phyloP scores from a whole-genome alignment of 2,329 filamentous ascomycete genomes.

The Aspergillus pseudoglaucus region DNA sequence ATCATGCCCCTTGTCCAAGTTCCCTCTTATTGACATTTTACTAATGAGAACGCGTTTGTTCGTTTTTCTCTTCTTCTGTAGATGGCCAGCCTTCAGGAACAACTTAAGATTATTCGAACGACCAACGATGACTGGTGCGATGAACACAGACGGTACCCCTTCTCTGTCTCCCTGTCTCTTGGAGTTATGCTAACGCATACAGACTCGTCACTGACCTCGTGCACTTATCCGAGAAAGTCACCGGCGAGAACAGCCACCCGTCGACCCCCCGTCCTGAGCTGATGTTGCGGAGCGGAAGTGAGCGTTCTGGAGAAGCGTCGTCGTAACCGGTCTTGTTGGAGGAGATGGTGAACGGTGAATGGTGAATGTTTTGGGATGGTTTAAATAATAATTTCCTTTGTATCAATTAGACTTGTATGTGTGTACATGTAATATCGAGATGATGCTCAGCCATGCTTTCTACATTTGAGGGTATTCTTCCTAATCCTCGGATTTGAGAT shows the following conservation, averaged over 20 bases:
- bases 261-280: constrained; percentile 23
- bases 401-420: constrained; percentile 20
- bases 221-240: constrained; percentile 26
- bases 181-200: constrained; percentile 3
- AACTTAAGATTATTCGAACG: constrained; percentile 41
- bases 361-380: not conserved
- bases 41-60: constrained; percentile 12
- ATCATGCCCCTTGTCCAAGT: constrained; percentile 8
- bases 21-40: constrained; percentile 12
- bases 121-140: constrained; percentile 41
- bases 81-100: constrained; percentile 44
- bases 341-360: not conserved
- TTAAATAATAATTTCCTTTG: constrained; percentile 3
- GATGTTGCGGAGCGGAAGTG: not conserved
- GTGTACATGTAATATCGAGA: constrained; percentile 1
- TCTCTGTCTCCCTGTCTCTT: not conserved
- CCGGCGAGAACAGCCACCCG: constrained; percentile 22
- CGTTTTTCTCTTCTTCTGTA: constrained; percentile 17
- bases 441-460: no score
- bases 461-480: no score
- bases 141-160: constrained; percentile 35
- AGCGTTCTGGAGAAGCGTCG: constrained; percentile 7
- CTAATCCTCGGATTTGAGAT: no score
- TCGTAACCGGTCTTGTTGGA: constrained; percentile 2
- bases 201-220: constrained; percentile 36